Evolutionary conservation across 1,139 yeast genomes (phyloP), one percentile per base, ranked within the genome.

Genomic region (Geotrichum carabidarum): DNA sequence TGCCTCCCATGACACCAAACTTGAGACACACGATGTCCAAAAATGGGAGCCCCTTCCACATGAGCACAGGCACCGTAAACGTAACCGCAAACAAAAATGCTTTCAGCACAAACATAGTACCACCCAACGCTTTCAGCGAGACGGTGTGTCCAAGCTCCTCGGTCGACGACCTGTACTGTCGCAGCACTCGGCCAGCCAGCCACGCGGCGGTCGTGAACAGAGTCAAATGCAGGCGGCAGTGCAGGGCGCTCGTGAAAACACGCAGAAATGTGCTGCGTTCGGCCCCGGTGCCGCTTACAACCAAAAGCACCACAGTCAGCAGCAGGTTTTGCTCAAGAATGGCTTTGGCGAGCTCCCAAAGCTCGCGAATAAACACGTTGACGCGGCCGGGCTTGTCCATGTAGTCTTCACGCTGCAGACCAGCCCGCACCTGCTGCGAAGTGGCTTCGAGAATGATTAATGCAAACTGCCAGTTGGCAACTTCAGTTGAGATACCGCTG

Each of bases 1-100:
- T 22, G 15, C 48, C 48, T 1, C 48, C 41, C 31, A 45, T 35
- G 31, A 45, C n/a, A 1, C 48, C 48, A 45, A 45, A 45, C 42
- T 45, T 45, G 14, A 45, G 48, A 8, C 18, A 36, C 4, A 45
- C 12, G 2, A 45, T 31, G 17, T 45, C 48, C 7, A 45, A 32
- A 17, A 45, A 36, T 36, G 42, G 30, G 6, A 45, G 42, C 7
- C 48, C 48, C n/a, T 27, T 15, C 48, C 48, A 45, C 12, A 11
- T 35, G n/a, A 17, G 22, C 14, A 35, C 14, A 5, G 48, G 36
- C 27, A 34, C 18, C 31, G 37, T 8, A 14, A 45, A 12, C 3
- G 42, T 35, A 15, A 45, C 15, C 8, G 17, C 18, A 15, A 36
- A n/a, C 18, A 45, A 17, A 45, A 45, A 45, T 2, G 17, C 15